phyloP scores from a whole-genome alignment of 2,329 filamentous ascomycete genomes.

The Niveomyces coronatus region DNA sequence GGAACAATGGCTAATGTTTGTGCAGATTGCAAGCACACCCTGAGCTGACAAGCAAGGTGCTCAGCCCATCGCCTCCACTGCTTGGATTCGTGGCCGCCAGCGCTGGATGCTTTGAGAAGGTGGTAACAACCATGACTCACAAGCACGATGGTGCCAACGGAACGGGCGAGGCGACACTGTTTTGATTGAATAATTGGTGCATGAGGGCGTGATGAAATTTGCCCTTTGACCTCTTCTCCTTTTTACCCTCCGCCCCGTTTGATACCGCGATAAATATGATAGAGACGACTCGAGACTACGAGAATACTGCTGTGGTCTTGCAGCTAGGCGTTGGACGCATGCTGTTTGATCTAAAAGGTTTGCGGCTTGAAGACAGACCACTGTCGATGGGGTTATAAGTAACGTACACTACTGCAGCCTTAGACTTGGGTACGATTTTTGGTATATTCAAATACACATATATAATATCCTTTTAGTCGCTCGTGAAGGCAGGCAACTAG shows the following conservation, averaged over 20 bases:
- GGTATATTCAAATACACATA: too few relatives aligned
- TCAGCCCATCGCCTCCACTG: constrained; percentile 62
- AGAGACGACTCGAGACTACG: too few relatives aligned
- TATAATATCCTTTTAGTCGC: too few relatives aligned
- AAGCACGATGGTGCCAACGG: constrained; percentile 8
- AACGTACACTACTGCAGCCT: too few relatives aligned
- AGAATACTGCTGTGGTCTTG: too few relatives aligned
- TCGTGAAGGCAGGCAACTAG: too few relatives aligned
- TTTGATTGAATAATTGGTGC: neutral
- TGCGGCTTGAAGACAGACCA: too few relatives aligned
- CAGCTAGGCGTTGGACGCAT: too few relatives aligned
- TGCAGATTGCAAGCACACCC: constrained; percentile 75
- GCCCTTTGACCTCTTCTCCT: neutral
- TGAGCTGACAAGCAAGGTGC: constrained; percentile 69
- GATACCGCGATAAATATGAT: neutral
- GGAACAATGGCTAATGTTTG: neutral
- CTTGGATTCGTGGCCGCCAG: constrained; percentile 43
- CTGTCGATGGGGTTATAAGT: too few relatives aligned
- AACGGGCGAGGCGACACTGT: constrained; percentile 6
- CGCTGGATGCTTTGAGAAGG: constrained; percentile 50
- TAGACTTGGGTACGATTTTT: too few relatives aligned
- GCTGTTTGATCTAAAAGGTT: too few relatives aligned
- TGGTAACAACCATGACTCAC: constrained; percentile 13
- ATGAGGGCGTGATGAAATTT: neutral
- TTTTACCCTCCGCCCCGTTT: too few relatives aligned